phyloP scores from a whole-genome alignment of 2,329 filamentous ascomycete genomes.

The Beauveria bassiana region DNA sequence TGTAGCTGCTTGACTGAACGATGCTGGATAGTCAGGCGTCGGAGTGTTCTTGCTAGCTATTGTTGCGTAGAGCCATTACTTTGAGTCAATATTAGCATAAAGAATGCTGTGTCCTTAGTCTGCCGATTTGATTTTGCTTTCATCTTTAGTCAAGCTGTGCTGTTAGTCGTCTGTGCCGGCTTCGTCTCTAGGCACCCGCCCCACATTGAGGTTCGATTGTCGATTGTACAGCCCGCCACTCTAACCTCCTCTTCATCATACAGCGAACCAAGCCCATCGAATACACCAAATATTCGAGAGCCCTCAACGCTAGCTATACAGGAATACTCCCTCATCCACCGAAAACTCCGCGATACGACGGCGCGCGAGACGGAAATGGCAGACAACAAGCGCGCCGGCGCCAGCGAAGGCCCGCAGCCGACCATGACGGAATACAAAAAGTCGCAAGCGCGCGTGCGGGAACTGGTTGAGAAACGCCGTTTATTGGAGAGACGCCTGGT shows the following conservation, averaged over 20 bases:
- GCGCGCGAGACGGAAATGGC: slow-evolving; percentile 21
- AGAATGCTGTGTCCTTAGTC: background rate
- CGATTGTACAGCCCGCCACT: background rate
- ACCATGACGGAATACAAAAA: slow-evolving; percentile 42
- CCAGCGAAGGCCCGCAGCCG: slow-evolving; percentile 20
- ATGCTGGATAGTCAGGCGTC: background rate
- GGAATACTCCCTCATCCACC: too few relatives aligned
- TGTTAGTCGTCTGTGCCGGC: background rate
- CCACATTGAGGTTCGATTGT: background rate
- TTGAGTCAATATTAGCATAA: background rate
- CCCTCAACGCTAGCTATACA: background rate
- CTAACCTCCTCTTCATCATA: background rate
- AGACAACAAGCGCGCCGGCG: slow-evolving; percentile 23
- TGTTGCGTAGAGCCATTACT: background rate
- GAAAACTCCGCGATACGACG: background rate
- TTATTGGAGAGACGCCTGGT: slow-evolving; percentile 31
- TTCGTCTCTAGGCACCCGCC: background rate
- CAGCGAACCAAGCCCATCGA: background rate
- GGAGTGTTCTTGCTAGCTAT: background rate
- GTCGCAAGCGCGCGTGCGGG: slow-evolving; percentile 39
- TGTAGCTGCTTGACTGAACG: background rate
- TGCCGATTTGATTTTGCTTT: background rate
- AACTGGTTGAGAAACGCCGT: slow-evolving; percentile 37
- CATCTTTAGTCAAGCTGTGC: background rate
- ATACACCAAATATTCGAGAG: background rate